phyloP scores from a whole-genome alignment of 2,329 filamentous ascomycete species.

The Dactylellina drechsleri region DNA sequence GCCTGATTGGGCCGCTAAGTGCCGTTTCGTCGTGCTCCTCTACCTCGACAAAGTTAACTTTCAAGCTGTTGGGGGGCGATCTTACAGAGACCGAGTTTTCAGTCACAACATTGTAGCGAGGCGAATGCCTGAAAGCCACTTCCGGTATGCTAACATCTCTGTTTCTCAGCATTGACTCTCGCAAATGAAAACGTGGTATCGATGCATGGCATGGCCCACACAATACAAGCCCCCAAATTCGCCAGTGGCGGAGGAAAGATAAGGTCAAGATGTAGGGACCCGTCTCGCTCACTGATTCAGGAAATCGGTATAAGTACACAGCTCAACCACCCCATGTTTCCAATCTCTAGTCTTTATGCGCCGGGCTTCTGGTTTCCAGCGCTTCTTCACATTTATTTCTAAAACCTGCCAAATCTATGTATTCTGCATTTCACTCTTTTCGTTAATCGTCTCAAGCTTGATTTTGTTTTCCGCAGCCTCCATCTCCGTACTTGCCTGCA shows the following conservation, averaged over 20 bases:
- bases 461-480: background rate
- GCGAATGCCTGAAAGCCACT: conserved; percentile 6
- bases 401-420: conserved; percentile 25
- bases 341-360: conserved; percentile 12
- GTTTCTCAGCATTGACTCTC: conserved; percentile 6
- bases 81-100: conserved; percentile 17
- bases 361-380: conserved; percentile 22
- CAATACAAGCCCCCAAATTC: background rate
- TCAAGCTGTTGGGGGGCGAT: background rate
- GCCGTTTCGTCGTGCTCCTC: too few relatives aligned
- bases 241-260: background rate
- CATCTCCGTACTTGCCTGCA: conserved; percentile 25
- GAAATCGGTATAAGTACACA: conserved; percentile 28
- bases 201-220: background rate
- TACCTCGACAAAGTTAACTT: background rate
- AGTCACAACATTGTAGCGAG: background rate
- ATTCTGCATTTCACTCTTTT: conserved; percentile 18
- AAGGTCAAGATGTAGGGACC: background rate
- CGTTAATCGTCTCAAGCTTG: background rate
- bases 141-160: background rate
- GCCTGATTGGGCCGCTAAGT: too few relatives aligned
- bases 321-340: background rate
- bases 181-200: conserved; percentile 14
- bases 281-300: conserved; percentile 7
- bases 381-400: conserved; percentile 28